Conservation (phyloP, 306 rosid species). For the Ziziphus jujuba region DNA sequence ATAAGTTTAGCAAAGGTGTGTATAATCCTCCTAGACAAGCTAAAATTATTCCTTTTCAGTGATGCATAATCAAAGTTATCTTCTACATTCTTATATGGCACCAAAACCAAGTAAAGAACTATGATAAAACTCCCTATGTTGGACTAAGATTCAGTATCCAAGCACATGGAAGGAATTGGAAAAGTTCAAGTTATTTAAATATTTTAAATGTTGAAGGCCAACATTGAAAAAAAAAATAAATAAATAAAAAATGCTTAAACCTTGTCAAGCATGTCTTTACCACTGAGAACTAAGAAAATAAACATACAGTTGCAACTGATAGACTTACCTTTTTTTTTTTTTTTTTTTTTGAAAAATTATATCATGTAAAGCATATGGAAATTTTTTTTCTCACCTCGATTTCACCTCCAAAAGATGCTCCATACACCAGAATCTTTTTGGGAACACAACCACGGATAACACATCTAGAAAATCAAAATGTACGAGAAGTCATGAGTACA, state of each 20-base stretch:
- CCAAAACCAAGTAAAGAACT: background rate
- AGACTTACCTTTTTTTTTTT: background rate
- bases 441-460: slow-evolving; percentile 99
- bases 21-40: slow-evolving; percentile 1
- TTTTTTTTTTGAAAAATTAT: background rate
- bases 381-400: slow-evolving; percentile 61
- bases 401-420: slow-evolving; percentile 81
- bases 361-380: background rate
- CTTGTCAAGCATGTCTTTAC: background rate
- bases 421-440: slow-evolving; percentile 94
- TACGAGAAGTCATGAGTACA: slow-evolving; percentile 11
- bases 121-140: background rate
- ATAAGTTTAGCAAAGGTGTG: background rate
- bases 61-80: background rate
- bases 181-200: background rate
- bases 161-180: background rate
- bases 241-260: too few relatives aligned
- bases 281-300: background rate
- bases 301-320: background rate
- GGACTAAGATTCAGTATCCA: background rate
- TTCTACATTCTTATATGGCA: background rate
- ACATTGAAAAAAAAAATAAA: too few relatives aligned
- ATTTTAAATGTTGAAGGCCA: background rate
- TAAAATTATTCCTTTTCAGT: background rate
- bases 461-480: slow-evolving; percentile 58